A percentile compares a stretch with the other conserved stretches of the same genome.
Evolutionary conservation across 106 monocot species (phyloP).

Genomic region (Acorus calamus): DNA sequence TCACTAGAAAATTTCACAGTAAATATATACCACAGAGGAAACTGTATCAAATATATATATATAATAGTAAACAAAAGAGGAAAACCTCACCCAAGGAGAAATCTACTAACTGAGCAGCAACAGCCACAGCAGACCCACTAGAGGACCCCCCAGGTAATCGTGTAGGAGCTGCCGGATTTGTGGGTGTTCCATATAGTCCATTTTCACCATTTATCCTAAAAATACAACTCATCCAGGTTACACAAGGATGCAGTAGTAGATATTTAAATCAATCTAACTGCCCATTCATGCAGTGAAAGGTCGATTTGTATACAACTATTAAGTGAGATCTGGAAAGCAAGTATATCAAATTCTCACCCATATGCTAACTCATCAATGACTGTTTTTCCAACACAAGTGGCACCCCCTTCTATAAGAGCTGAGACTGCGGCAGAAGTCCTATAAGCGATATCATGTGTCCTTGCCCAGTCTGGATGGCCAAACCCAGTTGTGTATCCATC

Average conservation of each 20-base stretch:
- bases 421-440: constrained; percentile 50
- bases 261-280: too few species aligned
- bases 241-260: too few species aligned
- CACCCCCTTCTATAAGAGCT: constrained; percentile 56
- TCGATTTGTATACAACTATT: too few species aligned
- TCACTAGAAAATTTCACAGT: too few species aligned
- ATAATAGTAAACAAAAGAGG: too few species aligned
- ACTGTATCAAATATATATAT: too few species aligned
- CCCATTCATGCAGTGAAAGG: too few species aligned
- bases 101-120: constrained; percentile 70
- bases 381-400: constrained; percentile 86
- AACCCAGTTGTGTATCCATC: constrained; percentile 66
- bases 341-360: constrained; percentile 26
- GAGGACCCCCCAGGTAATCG: constrained; percentile 83
- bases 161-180: constrained; percentile 62
- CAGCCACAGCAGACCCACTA: constrained; percentile 87
- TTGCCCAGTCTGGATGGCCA: constrained; percentile 75
- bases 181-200: constrained; percentile 70
- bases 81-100: constrained; percentile 70
- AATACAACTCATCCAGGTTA: constrained; percentile 3
- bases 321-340: too few species aligned
- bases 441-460: constrained; percentile 51
- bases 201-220: constrained; percentile 82
- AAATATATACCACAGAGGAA: too few species aligned
- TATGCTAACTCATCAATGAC: constrained; percentile 85